Conservation (phyloP, 331 rosid species). For the Spiraea crenata region DNA sequence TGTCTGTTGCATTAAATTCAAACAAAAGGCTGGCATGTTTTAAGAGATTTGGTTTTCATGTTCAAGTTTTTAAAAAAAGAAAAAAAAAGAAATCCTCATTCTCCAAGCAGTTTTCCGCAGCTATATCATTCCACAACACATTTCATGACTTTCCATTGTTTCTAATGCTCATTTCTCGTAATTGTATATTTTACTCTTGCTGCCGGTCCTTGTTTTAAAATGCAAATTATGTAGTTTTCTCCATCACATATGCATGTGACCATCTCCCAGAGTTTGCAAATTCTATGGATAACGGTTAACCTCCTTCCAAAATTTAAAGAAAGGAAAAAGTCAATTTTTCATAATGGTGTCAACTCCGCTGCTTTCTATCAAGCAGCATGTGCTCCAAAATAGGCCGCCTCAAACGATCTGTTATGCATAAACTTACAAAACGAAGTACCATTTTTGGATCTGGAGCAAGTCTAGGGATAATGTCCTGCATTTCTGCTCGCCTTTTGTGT, state of each 20-base stretch:
- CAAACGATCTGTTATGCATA: conserved; percentile 83
- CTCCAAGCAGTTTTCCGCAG: not conserved
- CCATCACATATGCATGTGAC: too few relatives aligned
- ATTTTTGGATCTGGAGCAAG: conserved; percentile 86
- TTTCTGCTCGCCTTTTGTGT: conserved; percentile 92
- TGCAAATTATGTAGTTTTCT: conserved; percentile 12
- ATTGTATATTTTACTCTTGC: conserved; percentile 1
- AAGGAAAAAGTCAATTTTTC: not conserved
- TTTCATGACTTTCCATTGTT: not conserved
- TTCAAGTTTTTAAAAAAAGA: not conserved
- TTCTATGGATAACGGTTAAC: not conserved
- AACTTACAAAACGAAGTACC: conserved; percentile 60
- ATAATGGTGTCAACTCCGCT: not conserved
- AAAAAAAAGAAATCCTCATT: not conserved
- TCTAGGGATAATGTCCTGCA: conserved; percentile 87
- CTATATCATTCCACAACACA: not conserved
- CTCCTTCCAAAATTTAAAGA: not conserved
- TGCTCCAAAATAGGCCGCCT: conserved; percentile 98
- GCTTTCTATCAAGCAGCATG: conserved; percentile 47
- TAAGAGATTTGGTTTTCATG: not conserved
- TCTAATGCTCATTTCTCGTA: conserved; percentile 14
- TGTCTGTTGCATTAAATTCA: not conserved
- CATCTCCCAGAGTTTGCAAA: not conserved
- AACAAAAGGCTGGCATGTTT: not conserved
- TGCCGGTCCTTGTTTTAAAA: conserved; percentile 16